Conservation (phyloP, 768 basidiomycete species). For the Suillus americanus region DNA sequence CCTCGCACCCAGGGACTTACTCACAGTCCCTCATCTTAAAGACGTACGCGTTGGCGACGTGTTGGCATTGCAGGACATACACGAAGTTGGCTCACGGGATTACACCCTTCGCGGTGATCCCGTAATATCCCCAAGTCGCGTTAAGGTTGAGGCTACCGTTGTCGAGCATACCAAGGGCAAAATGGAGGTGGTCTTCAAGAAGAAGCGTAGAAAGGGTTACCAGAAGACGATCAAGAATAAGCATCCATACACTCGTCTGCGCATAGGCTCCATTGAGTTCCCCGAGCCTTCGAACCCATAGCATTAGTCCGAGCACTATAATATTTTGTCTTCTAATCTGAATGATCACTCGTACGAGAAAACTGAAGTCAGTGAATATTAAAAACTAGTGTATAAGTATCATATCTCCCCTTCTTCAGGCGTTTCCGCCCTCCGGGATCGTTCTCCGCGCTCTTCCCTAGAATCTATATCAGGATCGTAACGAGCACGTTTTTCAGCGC, state of each 20-base stretch:
- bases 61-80: conserved; percentile 78
- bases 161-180: conserved; percentile 95
- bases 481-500: conserved; percentile 66
- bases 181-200: conserved; percentile 92
- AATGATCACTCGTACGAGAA: not conserved
- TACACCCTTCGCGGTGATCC: conserved; percentile 86
- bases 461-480: conserved; percentile 49
- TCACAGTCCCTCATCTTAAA: conserved; percentile 90
- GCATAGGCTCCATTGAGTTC: conserved; percentile 80
- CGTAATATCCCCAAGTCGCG: conserved; percentile 58
- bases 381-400: conserved; percentile 13
- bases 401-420: conserved; percentile 90
- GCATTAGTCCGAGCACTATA: conserved; percentile 11
- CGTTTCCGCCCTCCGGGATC: conserved; percentile 60
- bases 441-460: conserved; percentile 41
- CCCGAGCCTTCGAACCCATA: conserved; percentile 31
- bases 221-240: conserved; percentile 92
- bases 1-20: conserved; percentile 84
- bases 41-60: conserved; percentile 85
- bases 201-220: conserved; percentile 98
- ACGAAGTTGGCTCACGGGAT: conserved; percentile 94
- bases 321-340: not conserved
- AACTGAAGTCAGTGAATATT: not conserved
- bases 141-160: conserved; percentile 86
- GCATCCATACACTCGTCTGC: conserved; percentile 92